phyloP scores from a whole-genome alignment of 495 filamentous ascomycete species.

The Rostrohypoxylon terebratum region DNA sequence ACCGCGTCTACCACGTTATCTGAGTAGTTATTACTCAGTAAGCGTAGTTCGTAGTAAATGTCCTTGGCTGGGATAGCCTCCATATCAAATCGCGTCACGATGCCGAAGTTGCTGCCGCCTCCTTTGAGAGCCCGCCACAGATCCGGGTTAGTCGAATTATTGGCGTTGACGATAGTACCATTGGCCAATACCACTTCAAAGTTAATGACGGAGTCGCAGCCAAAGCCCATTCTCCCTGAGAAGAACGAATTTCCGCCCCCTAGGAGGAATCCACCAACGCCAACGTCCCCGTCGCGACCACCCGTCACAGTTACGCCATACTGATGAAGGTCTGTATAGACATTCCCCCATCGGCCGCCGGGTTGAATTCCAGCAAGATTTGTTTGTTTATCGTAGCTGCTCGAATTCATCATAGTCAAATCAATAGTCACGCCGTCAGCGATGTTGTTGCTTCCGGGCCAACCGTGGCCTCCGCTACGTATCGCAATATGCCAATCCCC shows the following conservation, averaged over 20 bases:
- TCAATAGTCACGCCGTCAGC: conserved; percentile 64
- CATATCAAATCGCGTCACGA: conserved; percentile 67
- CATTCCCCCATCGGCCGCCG: conserved; percentile 59
- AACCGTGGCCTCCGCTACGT: conserved; percentile 61
- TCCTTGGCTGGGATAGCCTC: conserved; percentile 46
- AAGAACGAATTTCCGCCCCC: conserved; percentile 60
- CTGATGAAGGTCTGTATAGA: conserved; percentile 54
- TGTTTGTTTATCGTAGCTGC: conserved; percentile 53
- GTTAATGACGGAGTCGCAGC: conserved; percentile 61
- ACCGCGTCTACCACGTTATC: conserved; percentile 42
- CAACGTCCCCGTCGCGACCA: conserved; percentile 57
- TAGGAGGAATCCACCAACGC: conserved; percentile 57
- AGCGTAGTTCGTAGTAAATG: conserved; percentile 43
- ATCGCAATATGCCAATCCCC: conserved; percentile 60
- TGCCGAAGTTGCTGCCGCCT: conserved; percentile 66
- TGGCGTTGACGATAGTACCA: conserved; percentile 62
- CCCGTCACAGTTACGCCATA: conserved; percentile 53
- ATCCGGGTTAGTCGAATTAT: conserved; percentile 56
- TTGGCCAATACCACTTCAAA: conserved; percentile 66
- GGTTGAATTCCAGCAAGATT: conserved; percentile 56
- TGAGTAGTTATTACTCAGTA: conserved; percentile 19
- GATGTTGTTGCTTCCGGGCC: conserved; percentile 53
- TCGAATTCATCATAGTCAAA: conserved; percentile 57
- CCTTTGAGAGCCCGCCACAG: conserved; percentile 68
- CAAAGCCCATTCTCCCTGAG: conserved; percentile 56